Conservation (phyloP, 2,329 filamentous ascomycete species). For the Fusarium algeriense region DNA sequence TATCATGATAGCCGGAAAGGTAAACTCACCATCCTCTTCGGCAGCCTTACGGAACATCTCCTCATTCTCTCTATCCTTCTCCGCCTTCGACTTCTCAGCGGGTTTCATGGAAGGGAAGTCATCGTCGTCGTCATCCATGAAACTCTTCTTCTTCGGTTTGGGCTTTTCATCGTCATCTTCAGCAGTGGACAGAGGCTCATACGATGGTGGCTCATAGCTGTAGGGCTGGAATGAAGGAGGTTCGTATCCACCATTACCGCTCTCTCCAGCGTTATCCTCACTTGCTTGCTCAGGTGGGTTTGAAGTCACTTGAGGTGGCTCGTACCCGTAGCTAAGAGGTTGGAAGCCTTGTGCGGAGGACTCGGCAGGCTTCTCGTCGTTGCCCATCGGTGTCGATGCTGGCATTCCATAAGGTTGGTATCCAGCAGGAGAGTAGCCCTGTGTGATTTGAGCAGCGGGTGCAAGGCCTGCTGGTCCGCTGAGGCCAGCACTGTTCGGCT, state of each 20-base stretch:
- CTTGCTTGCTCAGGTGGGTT: constrained; percentile 32
- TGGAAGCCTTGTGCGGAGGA: constrained; percentile 56
- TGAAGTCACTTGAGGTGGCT: constrained; percentile 57
- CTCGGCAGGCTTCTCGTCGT: constrained; percentile 28
- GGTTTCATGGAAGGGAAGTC: constrained; percentile 66
- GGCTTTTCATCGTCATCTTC: constrained; percentile 61
- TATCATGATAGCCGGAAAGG: not conserved
- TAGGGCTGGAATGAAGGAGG: constrained; percentile 72
- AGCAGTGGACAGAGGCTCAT: constrained; percentile 62
- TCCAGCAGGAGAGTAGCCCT: constrained; percentile 31
- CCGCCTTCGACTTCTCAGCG: constrained; percentile 72
- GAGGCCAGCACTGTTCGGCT: constrained; percentile 17
- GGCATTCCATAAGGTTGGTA: constrained; percentile 50
- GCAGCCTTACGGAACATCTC: constrained; percentile 89
- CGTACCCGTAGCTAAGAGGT: constrained; percentile 64
- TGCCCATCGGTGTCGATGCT: constrained; percentile 27
- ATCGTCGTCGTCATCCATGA: constrained; percentile 87
- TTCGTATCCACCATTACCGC: constrained; percentile 64
- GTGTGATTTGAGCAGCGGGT: constrained; percentile 45
- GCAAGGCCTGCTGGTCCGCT: constrained; percentile 35
- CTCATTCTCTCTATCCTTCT: constrained; percentile 82
- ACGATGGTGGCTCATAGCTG: constrained; percentile 68
- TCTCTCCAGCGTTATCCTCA: constrained; percentile 44
- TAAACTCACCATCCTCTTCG: constrained; percentile 74
- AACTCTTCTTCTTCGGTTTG: constrained; percentile 78